These are phyloP conservation scores for Saccharata proteae DNA, from an alignment of 2,329 filamentous ascomycete genomes.

Conservation along the genomic window DNA sequence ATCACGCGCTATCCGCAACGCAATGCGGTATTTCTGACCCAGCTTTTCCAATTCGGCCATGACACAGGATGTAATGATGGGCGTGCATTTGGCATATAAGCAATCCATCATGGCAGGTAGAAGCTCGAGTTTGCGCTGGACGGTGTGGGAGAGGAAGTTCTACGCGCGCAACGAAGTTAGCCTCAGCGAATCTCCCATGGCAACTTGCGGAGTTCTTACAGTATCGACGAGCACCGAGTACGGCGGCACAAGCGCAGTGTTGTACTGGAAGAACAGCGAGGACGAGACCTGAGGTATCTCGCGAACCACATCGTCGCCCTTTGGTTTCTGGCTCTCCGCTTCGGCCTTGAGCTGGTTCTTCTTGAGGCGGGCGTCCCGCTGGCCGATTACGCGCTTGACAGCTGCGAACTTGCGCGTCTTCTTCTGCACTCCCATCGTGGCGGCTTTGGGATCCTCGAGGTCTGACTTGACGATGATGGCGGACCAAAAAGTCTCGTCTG, in stretches of 20 bases:
- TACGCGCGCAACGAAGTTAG: constrained; percentile 22
- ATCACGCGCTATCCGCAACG: constrained; percentile 74
- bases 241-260: constrained; percentile 72
- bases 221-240: constrained; percentile 75
- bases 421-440: constrained; percentile 73
- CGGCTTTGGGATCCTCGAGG: no score
- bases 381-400: constrained; percentile 72
- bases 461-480: no score
- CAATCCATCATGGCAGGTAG: constrained; percentile 88
- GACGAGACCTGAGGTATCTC: constrained; percentile 74
- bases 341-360: constrained; percentile 63
- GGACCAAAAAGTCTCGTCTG: no score
- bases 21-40: constrained; percentile 76
- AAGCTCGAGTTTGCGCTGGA: constrained; percentile 80
- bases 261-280: constrained; percentile 38
- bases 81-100: constrained; percentile 80
- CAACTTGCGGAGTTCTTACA: constrained; percentile 7
- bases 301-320: constrained; percentile 54
- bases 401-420: constrained; percentile 80
- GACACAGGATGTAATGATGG: constrained; percentile 74
- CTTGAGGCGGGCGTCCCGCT: constrained; percentile 69
- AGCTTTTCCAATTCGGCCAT: constrained; percentile 80
- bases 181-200: constrained; percentile 2
- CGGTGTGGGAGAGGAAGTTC: constrained; percentile 83
- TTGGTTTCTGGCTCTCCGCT: constrained; percentile 41